Evolutionary conservation across 768 basidiomycete species (phyloP), one percentile per base, ranked within the genome.

Genomic region (Russula compacta): DNA sequence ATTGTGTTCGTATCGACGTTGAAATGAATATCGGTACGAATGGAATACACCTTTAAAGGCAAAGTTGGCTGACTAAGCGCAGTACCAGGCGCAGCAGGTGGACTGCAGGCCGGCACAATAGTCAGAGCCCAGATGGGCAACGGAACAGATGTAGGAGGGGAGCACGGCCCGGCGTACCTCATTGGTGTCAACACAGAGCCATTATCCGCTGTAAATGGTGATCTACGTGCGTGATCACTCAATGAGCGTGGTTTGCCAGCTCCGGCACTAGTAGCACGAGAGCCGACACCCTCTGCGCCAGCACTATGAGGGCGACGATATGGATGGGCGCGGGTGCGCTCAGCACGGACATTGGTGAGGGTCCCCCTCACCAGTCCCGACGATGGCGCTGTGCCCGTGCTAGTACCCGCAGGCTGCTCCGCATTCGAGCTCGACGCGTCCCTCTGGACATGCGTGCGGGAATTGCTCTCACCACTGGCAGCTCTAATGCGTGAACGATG

Each of bases 1-100:
- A 87, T 73, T 42, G 76, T 68, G 69, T 77, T 76, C 53, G 77
- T 79, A 38, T 76, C 74, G 40, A 69, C 66, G 68, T 83, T 78
- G 73, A 82, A 85, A 68, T 80, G 76, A 54, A 84, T 72, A 72
- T 89, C 87, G 35, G 82, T 75, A 66, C 83, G 82, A 63, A 86
- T 82, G 64, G 75, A 68, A 67, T 78, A 77, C 38, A 52, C 56
- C 39, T 66, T 66, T 6, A 47, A 29, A 3, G 53, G 48, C 8
- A 44, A 50, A 12, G 32, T 35, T 33, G 56, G 36, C 36, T 42
- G 63, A 15, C 36, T n/a, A 7, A 33, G 43, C 17, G 59, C 29
- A 4, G 60, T 43, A 19, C 53, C 61, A 15, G 64, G 59, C 42
- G 49, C 40, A 24, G 44, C 48, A 17, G 50, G 42, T 5, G 63